Percentiles rank a stretch among this genome's conserved stretches.
Conservation (phyloP, 2,329 filamentous ascomycete species). For the Ilyonectria mors-panacis region DNA sequence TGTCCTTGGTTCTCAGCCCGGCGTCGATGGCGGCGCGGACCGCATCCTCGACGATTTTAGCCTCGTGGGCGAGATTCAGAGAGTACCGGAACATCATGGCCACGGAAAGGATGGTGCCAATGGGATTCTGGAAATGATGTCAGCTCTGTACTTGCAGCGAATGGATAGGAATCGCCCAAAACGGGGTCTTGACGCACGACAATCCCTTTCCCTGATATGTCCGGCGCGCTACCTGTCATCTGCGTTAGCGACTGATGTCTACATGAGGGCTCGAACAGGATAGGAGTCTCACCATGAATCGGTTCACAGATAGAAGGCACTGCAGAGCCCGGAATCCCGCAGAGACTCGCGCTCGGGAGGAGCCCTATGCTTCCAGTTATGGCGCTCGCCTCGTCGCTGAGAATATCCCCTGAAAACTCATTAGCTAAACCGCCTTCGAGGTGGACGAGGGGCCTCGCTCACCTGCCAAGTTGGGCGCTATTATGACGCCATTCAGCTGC, state of each 20-base stretch:
- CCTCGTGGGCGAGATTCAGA: slow-evolving; percentile 81
- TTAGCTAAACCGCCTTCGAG: slow-evolving; percentile 36
- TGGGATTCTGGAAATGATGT: slow-evolving; percentile 63
- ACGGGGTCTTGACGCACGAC: slow-evolving; percentile 61
- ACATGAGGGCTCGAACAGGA: slow-evolving; percentile 27
- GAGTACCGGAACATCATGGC: slow-evolving; percentile 97
- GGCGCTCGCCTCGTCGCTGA: slow-evolving; percentile 41
- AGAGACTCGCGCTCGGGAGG: slow-evolving; percentile 44
- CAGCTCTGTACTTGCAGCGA: slow-evolving; percentile 31
- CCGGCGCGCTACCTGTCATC: slow-evolving; percentile 35
- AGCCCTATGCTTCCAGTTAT: slow-evolving; percentile 42
- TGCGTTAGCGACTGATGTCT: slow-evolving; percentile 31
- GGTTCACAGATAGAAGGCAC: slow-evolving; percentile 41
- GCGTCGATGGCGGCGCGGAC: slow-evolving; percentile 84
- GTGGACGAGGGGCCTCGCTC: slow-evolving; percentile 35
- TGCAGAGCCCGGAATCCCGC: slow-evolving; percentile 40
- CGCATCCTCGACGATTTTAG: slow-evolving; percentile 82
- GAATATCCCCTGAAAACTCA: slow-evolving; percentile 36
- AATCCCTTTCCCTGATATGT: slow-evolving; percentile 38
- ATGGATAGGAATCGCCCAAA: slow-evolving; percentile 31
- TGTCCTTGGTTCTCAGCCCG: slow-evolving; percentile 84
- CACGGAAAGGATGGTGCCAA: slow-evolving; percentile 88
- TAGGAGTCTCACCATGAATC: slow-evolving; percentile 39
- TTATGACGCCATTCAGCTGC: slow-evolving; percentile 86
- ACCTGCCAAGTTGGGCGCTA: slow-evolving; percentile 79